Conservation (phyloP, 192 early-diverging fungal species). For the Chytriomyces hyalinus region DNA sequence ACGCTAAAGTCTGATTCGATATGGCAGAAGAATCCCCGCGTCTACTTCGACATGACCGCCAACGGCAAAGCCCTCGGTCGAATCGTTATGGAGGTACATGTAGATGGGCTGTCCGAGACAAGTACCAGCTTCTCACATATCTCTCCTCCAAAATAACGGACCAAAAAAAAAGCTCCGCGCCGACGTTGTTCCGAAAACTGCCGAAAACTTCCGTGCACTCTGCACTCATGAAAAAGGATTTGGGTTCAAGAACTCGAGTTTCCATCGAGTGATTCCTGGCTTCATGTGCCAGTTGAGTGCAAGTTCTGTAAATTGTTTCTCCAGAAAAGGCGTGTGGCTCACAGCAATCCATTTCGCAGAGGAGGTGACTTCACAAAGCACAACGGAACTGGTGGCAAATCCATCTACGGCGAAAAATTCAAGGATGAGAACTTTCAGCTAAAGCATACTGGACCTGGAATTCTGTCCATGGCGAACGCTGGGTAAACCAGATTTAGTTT, state of each 20-base stretch:
- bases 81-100: conserved; percentile 59
- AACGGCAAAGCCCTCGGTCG: conserved; percentile 55
- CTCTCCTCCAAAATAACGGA: conserved; percentile 44
- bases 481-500: conserved; percentile 1
- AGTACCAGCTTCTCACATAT: conserved; percentile 47
- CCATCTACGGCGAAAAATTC: conserved; percentile 79
- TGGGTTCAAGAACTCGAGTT: conserved; percentile 75
- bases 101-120: conserved; percentile 30
- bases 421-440: conserved; percentile 85
- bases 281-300: conserved; percentile 75
- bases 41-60: conserved; percentile 74
- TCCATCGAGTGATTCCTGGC: conserved; percentile 84
- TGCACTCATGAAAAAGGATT: conserved; percentile 56
- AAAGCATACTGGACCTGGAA: conserved; percentile 58
- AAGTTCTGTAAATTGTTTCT: conserved; percentile 42
- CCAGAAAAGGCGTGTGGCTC: too few relatives aligned
- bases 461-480: conserved; percentile 60
- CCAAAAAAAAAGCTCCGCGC: conserved; percentile 54
- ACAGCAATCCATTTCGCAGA: not conserved
- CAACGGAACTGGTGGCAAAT: conserved; percentile 88
- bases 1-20: too few relatives aligned
- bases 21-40: conserved; percentile 47
- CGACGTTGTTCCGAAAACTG: conserved; percentile 56
- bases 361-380: conserved; percentile 68
- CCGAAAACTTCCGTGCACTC: conserved; percentile 86